Conservation (phyloP, 192 early-diverging fungal species). For the Coemansia sp. region DNA sequence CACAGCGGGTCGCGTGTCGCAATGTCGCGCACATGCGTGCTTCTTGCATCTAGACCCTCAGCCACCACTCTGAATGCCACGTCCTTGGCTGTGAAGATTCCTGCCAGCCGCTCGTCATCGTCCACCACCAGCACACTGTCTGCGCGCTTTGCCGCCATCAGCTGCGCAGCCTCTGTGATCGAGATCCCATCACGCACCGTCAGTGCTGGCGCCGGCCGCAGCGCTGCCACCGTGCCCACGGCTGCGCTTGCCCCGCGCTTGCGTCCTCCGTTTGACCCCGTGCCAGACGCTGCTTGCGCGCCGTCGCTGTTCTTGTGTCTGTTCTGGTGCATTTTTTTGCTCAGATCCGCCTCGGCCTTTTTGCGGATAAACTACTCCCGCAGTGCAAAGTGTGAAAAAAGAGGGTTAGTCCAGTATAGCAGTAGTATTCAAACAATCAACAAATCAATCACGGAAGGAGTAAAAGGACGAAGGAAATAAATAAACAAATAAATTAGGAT, state of each 20-base stretch:
- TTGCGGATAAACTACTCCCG: slow-evolving; percentile 65
- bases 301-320: slow-evolving; percentile 28
- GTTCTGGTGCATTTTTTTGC: slow-evolving; percentile 60
- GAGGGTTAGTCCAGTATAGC: slow-evolving; percentile 1
- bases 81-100: slow-evolving; percentile 98
- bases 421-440: slow-evolving; percentile 3
- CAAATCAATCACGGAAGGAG: too few relatives aligned
- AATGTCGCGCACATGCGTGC: slow-evolving; percentile 76
- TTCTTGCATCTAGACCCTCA: slow-evolving; percentile 62
- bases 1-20: slow-evolving; percentile 92
- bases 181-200: slow-evolving; percentile 77
- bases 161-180: slow-evolving; percentile 81
- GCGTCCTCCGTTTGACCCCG: slow-evolving; percentile 15
- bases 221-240: slow-evolving; percentile 84
- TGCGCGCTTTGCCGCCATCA: slow-evolving; percentile 96
- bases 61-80: slow-evolving; percentile 94
- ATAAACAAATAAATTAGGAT: too few relatives aligned
- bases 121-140: slow-evolving; percentile 97
- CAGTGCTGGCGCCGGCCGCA: slow-evolving; percentile 82
- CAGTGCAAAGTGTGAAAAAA: not conserved
- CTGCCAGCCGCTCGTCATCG: slow-evolving; percentile 84
- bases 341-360: slow-evolving; percentile 72
- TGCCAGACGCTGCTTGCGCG: slow-evolving; percentile 18
- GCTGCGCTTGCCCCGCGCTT: slow-evolving; percentile 31
- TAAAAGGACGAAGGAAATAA: too few relatives aligned